Evolutionary conservation across 2,329 filamentous ascomycete genomes (phyloP), one percentile per base, ranked within the genome.

Genomic region (Diaporthe sp.): DNA sequence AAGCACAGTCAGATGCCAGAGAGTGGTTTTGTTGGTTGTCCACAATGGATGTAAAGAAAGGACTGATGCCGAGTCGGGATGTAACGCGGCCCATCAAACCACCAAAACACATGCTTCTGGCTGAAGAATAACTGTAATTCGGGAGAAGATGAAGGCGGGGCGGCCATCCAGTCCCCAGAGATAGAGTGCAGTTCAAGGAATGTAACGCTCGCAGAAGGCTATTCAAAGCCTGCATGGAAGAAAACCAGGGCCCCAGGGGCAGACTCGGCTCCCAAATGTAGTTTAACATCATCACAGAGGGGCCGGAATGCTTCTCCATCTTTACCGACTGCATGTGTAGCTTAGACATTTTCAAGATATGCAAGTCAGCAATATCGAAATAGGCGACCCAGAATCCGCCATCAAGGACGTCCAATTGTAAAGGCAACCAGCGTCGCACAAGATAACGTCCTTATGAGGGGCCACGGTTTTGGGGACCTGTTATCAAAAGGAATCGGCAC

Each of bases 361-460:
- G 55, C 55, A 58, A 35, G 55, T 58, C 55, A 58, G 55, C 55
- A 58, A 58, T 58, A 35, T 35, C 19, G n/a, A 35, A n/a, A 32
- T 35, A 25, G 22, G 22, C 44, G 44, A n/a, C 19, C 55, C 30
- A 35, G 3, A 13, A 15, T 50, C 10, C 32, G 2, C 4, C 32
- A 13, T 58, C 1, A n/a, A 35, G 5, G 55, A 32, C 9, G 55
- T 19, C 55, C 30, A 58, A 37, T 58, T 30, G 32, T 19, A 35
- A n/a, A 22, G 19, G 55, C 55, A 35, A 15, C 30, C 30, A 37
- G 19, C 30, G 4, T 35, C 30, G 19, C 30, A 58, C 53, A 35
- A 35, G 30, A 32, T 19, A 27, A 56, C 8, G 10, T 56, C n/a
- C n/a, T n/a, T n/a, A n/a, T n/a, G n/a, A n/a, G n/a, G n/a, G n/a